A percentile compares a stretch with the other conserved stretches of the same genome.
Evolutionary conservation across 2,329 filamentous ascomycete species (phyloP).

Genomic region (Hypoxylon sp.): DNA sequence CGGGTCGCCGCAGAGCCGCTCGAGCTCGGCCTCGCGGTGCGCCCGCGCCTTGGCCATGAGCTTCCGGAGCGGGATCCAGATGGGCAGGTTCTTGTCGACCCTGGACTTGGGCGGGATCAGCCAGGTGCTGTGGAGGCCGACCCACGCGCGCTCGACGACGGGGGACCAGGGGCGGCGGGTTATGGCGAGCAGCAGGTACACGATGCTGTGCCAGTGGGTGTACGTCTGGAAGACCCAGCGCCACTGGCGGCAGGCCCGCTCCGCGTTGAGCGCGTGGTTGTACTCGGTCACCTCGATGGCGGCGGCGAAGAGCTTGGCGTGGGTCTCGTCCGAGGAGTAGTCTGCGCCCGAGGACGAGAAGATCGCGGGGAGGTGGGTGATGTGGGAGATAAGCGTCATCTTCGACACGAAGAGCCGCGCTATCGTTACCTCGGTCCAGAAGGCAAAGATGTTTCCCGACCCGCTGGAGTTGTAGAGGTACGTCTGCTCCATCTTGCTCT

Average conservation of each 20-base stretch:
- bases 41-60: slow-evolving; percentile 55
- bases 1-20: slow-evolving; percentile 49
- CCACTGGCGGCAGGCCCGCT: slow-evolving; percentile 61
- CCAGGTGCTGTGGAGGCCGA: slow-evolving; percentile 46
- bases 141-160: slow-evolving; percentile 47
- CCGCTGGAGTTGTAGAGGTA: slow-evolving; percentile 57
- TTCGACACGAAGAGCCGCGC: slow-evolving; percentile 80
- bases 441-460: slow-evolving; percentile 46
- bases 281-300: slow-evolving; percentile 82
- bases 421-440: slow-evolving; percentile 64
- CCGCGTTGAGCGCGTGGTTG: slow-evolving; percentile 72
- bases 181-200: slow-evolving; percentile 61
- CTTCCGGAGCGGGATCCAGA: slow-evolving; percentile 57
- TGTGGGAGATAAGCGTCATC: slow-evolving; percentile 80
- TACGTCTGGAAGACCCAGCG: slow-evolving; percentile 64
- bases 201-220: slow-evolving; percentile 64
- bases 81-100: slow-evolving; percentile 48
- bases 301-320: slow-evolving; percentile 76
- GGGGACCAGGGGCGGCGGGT: slow-evolving; percentile 48
- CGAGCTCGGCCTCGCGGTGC: slow-evolving; percentile 54
- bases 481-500: slow-evolving; percentile 53
- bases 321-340: slow-evolving; percentile 70
- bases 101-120: slow-evolving; percentile 44
- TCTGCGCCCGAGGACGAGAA: slow-evolving; percentile 67
- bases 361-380: slow-evolving; percentile 80